Evolutionary conservation across 202 grass and related monocot genomes (phyloP), one percentile per base, ranked within the genome.

Genomic region (Elaeis oleifera): DNA sequence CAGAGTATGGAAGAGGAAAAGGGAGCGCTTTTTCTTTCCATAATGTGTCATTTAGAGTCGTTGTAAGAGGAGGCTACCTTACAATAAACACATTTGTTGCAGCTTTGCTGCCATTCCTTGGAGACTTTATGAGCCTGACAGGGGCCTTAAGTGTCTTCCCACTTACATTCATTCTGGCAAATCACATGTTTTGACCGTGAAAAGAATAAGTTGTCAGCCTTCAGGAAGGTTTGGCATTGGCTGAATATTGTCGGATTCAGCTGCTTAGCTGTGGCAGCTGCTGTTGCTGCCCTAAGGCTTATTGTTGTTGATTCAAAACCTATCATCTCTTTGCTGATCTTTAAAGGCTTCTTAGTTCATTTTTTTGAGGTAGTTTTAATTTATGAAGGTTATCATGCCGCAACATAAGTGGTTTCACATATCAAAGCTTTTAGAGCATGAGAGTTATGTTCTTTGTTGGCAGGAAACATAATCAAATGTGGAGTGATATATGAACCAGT

Each of bases 101-200:
- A 3, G 91, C 84, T 0, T 65, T 83, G 77, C 78, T 96, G 16
- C 90, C 90, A 1, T 96, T 96, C 67, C 81, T 96, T 0, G 87
- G 81, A 5, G 91, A 96, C 66, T 96, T 96, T 31, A 96, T 96
- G 91, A 96, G 91, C 76, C 78, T 96, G 77, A 96, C 91, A 0
- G 91, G 91, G 0, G 91, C 91, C 56, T 72, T 90, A 5, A 90
- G 91, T 64, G 90, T 87, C 24, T 96, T 96, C 71, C 91, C 91
- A 1, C 84, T 96, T 52, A 96, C 91, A 16, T 96, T 96, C 27
- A 87, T 96, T 51, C 86, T 96, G 8, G 84, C 87, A 27, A 96
- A 96, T 61, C 91, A 90, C 81, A 96, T 96, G 91, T 88, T 88
- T 76, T 96, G 59, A 79, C 70, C 65, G 87, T 88, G 32, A 88